Evolutionary conservation across 2,329 filamentous ascomycete genomes (phyloP), one percentile per base, ranked within the genome.

Genomic region (Leptographium flavum): DNA sequence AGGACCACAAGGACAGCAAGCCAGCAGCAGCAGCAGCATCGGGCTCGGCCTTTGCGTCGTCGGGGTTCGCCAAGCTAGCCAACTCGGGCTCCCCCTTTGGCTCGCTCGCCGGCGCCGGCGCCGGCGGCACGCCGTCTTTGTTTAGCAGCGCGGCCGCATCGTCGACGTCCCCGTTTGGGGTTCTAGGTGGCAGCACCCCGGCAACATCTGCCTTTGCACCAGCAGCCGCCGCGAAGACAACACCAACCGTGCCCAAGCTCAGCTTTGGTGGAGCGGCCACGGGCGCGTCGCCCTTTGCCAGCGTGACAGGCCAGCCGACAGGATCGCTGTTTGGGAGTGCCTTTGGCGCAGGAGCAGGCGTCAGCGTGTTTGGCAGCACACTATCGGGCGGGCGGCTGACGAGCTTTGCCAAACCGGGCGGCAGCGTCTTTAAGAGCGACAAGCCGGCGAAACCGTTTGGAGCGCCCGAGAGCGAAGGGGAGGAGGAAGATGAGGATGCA

Each of bases 361-460:
- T 58, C 41, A 66, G 67, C 45, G 61, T 62, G 3, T 83, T 83
- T 56, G 67, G 63, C 35, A 56, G 60, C 37, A 51, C 55, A 4
- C 53, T 71, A 6, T 55, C 60, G 0, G 64, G 66, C 28, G 56
- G 58, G 5, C 72, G 70, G 49, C 61, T 87, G 10, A 71, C 73
- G 2, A 82, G 73, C 53, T 94, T 94, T 61, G 85, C 79, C 36
- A 78, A 79, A 39, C 71, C 78, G 21, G 74, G 71, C 42, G 63
- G 64, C 31, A 11, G 13, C 13, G 64, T 63, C 13, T 62, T 72
- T 33, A 71, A 68, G 55, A 74, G 67, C 47, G 69, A 70, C 48
- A 84, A 83, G 59, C 69, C 76, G 14, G 70, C 73, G 4, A 85
- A 76, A 60, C 74, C 85, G 0, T 92, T 94, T 58, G 87, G 87